Percentiles rank a stretch among this genome's conserved stretches.
These are phyloP conservation scores for Dentipellis fragilis DNA, from an alignment of 768 basidiomycete genomes.

Conservation along the genomic window DNA sequence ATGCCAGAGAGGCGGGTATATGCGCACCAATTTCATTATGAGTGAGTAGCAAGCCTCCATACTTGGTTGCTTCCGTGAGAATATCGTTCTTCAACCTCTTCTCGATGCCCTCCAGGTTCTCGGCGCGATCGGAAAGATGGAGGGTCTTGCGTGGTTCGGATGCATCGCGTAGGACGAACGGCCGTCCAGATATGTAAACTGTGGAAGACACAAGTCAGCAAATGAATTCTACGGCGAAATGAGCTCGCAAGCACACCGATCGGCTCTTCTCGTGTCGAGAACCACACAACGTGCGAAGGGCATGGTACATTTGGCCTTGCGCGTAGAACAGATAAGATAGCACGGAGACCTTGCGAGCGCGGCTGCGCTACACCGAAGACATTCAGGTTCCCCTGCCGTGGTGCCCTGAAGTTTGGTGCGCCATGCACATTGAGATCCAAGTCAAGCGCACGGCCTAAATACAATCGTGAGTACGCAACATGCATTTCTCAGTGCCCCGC, in stretches of 20 bases:
- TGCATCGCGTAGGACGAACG: conserved; percentile 87
- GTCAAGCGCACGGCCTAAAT: conserved; percentile 73
- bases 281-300: conserved; percentile 82
- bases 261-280: conserved; percentile 94
- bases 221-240: not conserved
- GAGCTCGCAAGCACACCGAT: conserved; percentile 43
- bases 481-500: not conserved
- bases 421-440: conserved; percentile 88
- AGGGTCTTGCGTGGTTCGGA: conserved; percentile 74
- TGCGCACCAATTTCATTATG: conserved; percentile 81
- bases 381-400: conserved; percentile 68
- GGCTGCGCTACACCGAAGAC: conserved; percentile 97
- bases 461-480: not conserved
- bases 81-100: conserved; percentile 84
- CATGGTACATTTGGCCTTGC: conserved; percentile 56
- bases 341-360: conserved; percentile 81
- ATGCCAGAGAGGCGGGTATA: not conserved
- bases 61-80: conserved; percentile 74
- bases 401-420: conserved; percentile 90
- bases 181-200: conserved; percentile 86
- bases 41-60: conserved; percentile 83
- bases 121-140: conserved; percentile 81
- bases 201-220: too few relatives aligned
- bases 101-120: conserved; percentile 92
- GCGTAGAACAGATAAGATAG: conserved; percentile 77